Conservation (phyloP, 2,329 filamentous ascomycete genomes). For the Hawksworthiomyces lignivorus region DNA sequence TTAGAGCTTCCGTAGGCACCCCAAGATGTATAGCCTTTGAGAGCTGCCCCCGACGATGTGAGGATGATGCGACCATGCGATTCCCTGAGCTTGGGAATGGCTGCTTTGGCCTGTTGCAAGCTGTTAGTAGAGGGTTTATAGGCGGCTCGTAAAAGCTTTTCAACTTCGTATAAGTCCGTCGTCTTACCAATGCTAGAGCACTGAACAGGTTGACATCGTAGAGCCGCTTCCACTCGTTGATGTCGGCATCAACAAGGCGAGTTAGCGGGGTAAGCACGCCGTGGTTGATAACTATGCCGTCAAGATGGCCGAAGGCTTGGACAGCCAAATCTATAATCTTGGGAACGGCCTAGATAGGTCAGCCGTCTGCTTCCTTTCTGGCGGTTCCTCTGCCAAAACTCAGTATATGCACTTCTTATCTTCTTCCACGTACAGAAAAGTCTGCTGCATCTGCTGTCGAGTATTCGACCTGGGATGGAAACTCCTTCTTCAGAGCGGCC, state of each 20-base stretch:
- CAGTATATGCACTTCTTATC: too few relatives aligned
- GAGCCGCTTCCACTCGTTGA: slow-evolving; percentile 64
- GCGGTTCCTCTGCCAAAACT: too few relatives aligned
- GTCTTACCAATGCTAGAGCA: slow-evolving; percentile 65
- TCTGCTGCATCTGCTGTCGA: slow-evolving; percentile 49
- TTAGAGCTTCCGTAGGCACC: slow-evolving; percentile 77
- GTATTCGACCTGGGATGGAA: slow-evolving; percentile 46
- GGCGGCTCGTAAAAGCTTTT: too few relatives aligned
- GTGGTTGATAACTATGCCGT: slow-evolving; percentile 84
- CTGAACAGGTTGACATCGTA: slow-evolving; percentile 89
- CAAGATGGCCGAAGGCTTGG: slow-evolving; percentile 61
- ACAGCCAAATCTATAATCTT: slow-evolving; percentile 59
- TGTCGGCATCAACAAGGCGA: slow-evolving; percentile 57
- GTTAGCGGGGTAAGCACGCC: slow-evolving; percentile 70
- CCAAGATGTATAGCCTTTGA: slow-evolving; percentile 62
- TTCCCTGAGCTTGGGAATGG: slow-evolving; percentile 60
- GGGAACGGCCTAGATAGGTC: slow-evolving; percentile 39
- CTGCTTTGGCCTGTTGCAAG: slow-evolving; percentile 54
- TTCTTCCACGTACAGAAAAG: slow-evolving; percentile 1
- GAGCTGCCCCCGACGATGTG: slow-evolving; percentile 71
- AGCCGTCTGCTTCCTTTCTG: too few relatives aligned
- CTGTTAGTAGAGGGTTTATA: slow-evolving; percentile 8
- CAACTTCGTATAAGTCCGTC: neutral
- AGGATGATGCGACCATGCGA: slow-evolving; percentile 66
- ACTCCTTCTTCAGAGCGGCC: slow-evolving; percentile 41